A percentile compares a stretch with the other conserved stretches of the same genome.
Evolutionary conservation across 371 early-diverging fungal genomes (phyloP).

Genomic region (Mucor circinelloides): DNA sequence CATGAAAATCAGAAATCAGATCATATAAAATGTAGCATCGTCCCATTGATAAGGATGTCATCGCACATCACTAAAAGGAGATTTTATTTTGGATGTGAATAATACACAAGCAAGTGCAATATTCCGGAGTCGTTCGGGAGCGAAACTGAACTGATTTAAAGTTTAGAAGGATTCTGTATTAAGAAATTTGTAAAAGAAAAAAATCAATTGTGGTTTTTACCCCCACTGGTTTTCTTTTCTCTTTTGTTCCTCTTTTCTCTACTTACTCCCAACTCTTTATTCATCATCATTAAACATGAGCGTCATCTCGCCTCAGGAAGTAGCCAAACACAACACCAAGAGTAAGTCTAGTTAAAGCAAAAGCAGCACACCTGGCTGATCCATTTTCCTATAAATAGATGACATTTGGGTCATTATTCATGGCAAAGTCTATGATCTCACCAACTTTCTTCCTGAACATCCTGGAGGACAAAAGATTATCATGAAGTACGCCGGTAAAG

Average conservation of each 20-base stretch:
- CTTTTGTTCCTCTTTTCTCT: not conserved
- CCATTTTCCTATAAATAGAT: slow-evolving; percentile 22
- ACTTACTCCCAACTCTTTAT: slow-evolving; percentile 2
- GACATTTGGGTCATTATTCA: slow-evolving; percentile 89
- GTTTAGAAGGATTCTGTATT: not conserved
- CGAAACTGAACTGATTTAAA: not conserved
- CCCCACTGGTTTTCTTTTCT: not conserved
- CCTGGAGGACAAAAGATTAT: slow-evolving; percentile 72
- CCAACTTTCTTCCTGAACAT: slow-evolving; percentile 72
- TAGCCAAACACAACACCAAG: slow-evolving; percentile 71
- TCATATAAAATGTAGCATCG: not conserved
- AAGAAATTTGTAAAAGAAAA: not conserved
- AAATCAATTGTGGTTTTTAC: not conserved
- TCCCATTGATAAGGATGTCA: not conserved
- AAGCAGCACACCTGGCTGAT: not conserved
- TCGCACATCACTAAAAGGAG: not conserved
- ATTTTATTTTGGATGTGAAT: not conserved
- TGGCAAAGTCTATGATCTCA: slow-evolving; percentile 84
- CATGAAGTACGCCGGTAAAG: slow-evolving; percentile 71
- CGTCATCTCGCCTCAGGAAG: slow-evolving; percentile 51
- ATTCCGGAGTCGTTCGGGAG: slow-evolving; percentile 3
- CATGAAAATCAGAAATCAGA: not conserved
- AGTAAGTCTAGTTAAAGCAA: slow-evolving; percentile 14
- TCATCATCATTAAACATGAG: slow-evolving; percentile 17
- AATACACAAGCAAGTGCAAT: not conserved